Base-by-base conservation (phyloP, 2,329 filamentous ascomycete species). In the Colletotrichum liriopes region DNA sequence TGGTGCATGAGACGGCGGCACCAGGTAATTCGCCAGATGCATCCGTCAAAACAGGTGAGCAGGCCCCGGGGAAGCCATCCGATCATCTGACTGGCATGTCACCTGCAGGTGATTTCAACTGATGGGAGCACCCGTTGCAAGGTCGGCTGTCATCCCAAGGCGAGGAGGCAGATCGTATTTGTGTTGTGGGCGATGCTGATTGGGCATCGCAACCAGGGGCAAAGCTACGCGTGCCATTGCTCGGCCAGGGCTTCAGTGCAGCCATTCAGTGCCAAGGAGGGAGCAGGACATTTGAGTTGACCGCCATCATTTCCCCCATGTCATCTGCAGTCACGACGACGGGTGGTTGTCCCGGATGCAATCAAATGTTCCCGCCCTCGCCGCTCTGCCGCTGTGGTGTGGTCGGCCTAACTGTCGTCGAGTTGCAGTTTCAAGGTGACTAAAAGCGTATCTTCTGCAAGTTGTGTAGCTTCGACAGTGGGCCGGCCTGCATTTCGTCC, bases 401-500 rank as follows among this genome's bases (percentile, higher is more conserved):
- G 69, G 39, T 37, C 26, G 35, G 39, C 41, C 29, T 43, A 51
- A 37, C 32, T 35, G 61, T 35, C 39, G 12, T 47, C 26, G 23
- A 45, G 61, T 43, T 55, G 37, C 37, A 29, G 45, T 47, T 54
- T 37, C 37, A 47, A n/a, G 26, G 52, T 59, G 32, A 41, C 56
- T 54, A 52, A n/a, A 47, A 58, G 51, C 45, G 49, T 49, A 52
- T 26, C 69, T 32, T 63, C 56, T 69, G 52, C 35, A 70, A 65
- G 59, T 51, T 60, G 58, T 60, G 69, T 69, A n/a, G 69, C 64
- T 54, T 54, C 58, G 23, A 35, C 20, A 43, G 65, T 72, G 70
- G 70, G 70, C 70, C 70, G 20, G 11, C 65, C 6, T 72, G 70
- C 70, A 72, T 72, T 72, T 72, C 70, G 70, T 70, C 70, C 70